These are phyloP conservation scores for Anthracocystis walkeri DNA, from an alignment of 1,284 basidiomycete genomes.

Conservation along the genomic window DNA sequence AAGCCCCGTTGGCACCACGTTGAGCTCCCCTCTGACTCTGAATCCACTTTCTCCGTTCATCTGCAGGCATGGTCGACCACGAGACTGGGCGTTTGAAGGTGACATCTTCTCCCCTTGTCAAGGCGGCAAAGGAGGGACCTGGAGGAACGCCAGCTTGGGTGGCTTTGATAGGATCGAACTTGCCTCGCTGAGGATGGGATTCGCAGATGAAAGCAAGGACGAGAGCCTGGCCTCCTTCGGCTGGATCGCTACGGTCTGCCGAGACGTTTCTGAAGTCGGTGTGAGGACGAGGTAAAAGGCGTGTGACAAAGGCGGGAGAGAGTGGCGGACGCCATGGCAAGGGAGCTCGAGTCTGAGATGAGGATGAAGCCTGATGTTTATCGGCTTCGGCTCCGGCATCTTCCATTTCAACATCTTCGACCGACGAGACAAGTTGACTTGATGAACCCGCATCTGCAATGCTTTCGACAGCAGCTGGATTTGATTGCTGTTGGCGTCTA, in stretches of 20 bases:
- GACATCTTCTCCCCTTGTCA: constrained; percentile 71
- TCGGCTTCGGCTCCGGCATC: constrained; percentile 12
- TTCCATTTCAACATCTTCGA: constrained; percentile 30
- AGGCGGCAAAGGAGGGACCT: constrained; percentile 72
- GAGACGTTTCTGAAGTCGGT: constrained; percentile 20
- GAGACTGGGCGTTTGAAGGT: constrained; percentile 68
- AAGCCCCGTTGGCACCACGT: constrained; percentile 49
- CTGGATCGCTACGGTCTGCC: constrained; percentile 24
- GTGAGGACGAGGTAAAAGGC: constrained; percentile 23
- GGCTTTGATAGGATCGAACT: constrained; percentile 82
- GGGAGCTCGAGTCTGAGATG: constrained; percentile 1
- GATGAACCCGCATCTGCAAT: not conserved
- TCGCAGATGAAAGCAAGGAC: constrained; percentile 77
- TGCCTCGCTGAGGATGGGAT: constrained; percentile 84
- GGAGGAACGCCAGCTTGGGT: constrained; percentile 76
- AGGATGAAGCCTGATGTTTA: not conserved
- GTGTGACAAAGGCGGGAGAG: constrained; percentile 36
- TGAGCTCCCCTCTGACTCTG: constrained; percentile 71
- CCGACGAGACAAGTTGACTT: constrained; percentile 5
- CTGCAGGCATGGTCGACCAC: constrained; percentile 47
- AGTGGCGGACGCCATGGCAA: constrained; percentile 35
- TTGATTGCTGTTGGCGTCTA: constrained; percentile 20
- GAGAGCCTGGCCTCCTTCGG: constrained; percentile 36
- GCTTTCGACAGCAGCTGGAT: not conserved
- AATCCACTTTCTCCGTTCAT: constrained; percentile 48